These are phyloP conservation scores for Sambucus nigra DNA, from an alignment of 129 eudicot genomes.

Conservation along the genomic window DNA sequence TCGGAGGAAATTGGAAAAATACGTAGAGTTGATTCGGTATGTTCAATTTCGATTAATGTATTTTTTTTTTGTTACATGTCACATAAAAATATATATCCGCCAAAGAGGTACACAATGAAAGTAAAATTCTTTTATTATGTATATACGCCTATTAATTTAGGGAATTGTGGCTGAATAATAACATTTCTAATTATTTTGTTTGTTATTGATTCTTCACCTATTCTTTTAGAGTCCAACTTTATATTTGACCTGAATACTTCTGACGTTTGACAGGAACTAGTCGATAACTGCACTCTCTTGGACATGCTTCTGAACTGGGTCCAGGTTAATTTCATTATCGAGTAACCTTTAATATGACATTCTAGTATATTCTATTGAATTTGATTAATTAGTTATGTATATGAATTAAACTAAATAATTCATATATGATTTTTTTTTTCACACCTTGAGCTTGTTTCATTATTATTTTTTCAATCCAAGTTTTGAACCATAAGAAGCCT, in stretches of 20 bases:
- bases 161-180: not conserved
- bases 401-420: too few relatives aligned
- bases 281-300: slow-evolving; percentile 33
- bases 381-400: too few relatives aligned
- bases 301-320: slow-evolving; percentile 87
- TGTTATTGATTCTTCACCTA: slow-evolving; percentile 1
- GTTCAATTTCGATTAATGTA: slow-evolving; percentile 5
- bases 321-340: slow-evolving; percentile 42
- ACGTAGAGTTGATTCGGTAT: slow-evolving; percentile 49
- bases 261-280: slow-evolving; percentile 30
- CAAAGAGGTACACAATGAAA: too few relatives aligned
- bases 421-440: too few relatives aligned
- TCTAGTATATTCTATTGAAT: too few relatives aligned
- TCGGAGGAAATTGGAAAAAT: slow-evolving; percentile 55
- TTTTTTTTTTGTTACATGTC: not conserved
- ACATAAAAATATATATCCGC: not conserved
- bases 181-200: not conserved
- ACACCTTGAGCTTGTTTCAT: too few relatives aligned
- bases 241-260: slow-evolving; percentile 4
- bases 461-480: too few relatives aligned
- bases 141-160: too few relatives aligned
- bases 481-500: too few relatives aligned
- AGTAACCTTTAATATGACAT: slow-evolving; percentile 1
- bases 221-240: not conserved
- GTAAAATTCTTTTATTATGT: too few relatives aligned